Percentiles rank a stretch among this genome's conserved stretches.
Conservation (phyloP, 148 eudicot species). For the Vaccinium vitisidaea region DNA sequence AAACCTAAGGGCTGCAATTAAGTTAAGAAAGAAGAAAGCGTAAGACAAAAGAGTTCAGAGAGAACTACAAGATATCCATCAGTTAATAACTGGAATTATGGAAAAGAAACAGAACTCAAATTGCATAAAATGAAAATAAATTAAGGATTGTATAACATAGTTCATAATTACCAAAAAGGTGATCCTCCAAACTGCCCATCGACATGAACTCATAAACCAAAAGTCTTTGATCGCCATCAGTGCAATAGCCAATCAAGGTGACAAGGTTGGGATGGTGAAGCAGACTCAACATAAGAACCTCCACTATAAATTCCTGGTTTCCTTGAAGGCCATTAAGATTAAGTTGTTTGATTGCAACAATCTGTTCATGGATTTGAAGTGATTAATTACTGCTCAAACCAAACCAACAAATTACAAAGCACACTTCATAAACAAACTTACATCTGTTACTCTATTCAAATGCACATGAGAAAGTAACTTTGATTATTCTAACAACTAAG, state of each 20-base stretch:
- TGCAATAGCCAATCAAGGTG: constrained; percentile 80
- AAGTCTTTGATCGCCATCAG: constrained; percentile 75
- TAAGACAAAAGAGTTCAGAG: neutral
- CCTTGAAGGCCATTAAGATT: constrained; percentile 79
- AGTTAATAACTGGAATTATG: neutral
- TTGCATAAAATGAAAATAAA: neutral
- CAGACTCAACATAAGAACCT: constrained; percentile 81
- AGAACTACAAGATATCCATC: neutral
- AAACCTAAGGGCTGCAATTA: neutral
- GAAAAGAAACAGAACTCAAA: neutral
- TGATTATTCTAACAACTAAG: neutral
- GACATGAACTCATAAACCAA: constrained; percentile 86
- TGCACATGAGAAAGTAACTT: neutral
- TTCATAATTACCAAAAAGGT: constrained; percentile 63
- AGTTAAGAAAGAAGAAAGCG: neutral
- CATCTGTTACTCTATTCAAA: neutral
- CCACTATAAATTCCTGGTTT: constrained; percentile 84
- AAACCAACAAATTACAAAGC: neutral
- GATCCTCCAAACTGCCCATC: constrained; percentile 81
- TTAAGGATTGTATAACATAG: neutral
- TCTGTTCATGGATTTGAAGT: constrained; percentile 32
- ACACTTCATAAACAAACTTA: neutral
- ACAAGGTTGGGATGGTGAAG: constrained; percentile 91
- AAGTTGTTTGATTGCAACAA: constrained; percentile 73
- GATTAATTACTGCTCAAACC: constrained; percentile 1